Conservation (phyloP, 495 filamentous ascomycete genomes). For the Lophium mytilinum region DNA sequence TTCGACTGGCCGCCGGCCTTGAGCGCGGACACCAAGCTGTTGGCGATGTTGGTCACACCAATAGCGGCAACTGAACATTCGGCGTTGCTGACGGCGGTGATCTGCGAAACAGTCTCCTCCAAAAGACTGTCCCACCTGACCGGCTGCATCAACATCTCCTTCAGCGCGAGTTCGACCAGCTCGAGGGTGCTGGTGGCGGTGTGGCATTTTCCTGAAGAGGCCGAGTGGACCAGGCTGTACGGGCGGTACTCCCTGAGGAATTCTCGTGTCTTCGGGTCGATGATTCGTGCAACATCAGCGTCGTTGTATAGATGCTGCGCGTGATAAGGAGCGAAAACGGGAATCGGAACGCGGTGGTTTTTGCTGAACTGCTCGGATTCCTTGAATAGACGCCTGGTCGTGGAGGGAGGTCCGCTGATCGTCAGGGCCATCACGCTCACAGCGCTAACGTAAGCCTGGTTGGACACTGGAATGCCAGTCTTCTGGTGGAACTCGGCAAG, state of each 20-base stretch:
- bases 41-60: constrained; percentile 37
- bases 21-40: constrained; percentile 37
- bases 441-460: constrained; percentile 65
- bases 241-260: constrained; percentile 32
- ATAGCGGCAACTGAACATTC: constrained; percentile 30
- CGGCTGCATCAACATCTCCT: constrained; percentile 35
- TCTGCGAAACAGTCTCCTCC: constrained; percentile 32
- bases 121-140: constrained; percentile 38
- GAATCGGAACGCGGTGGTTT: constrained; percentile 52
- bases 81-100: constrained; percentile 25
- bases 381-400: constrained; percentile 50
- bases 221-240: constrained; percentile 31
- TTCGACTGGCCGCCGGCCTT: constrained; percentile 34
- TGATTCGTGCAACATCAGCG: constrained; percentile 53
- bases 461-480: constrained; percentile 53
- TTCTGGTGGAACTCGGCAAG: constrained; percentile 46
- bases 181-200: constrained; percentile 31
- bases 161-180: constrained; percentile 27
- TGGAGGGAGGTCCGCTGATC: constrained; percentile 68
- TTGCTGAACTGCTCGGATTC: constrained; percentile 43
- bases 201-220: constrained; percentile 34
- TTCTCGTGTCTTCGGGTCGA: constrained; percentile 38
- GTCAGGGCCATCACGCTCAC: constrained; percentile 60
- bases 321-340: constrained; percentile 76
- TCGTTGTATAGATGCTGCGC: constrained; percentile 60